phyloP scores from a whole-genome alignment of 768 basidiomycete species.

The Tephrocybe sp. region DNA sequence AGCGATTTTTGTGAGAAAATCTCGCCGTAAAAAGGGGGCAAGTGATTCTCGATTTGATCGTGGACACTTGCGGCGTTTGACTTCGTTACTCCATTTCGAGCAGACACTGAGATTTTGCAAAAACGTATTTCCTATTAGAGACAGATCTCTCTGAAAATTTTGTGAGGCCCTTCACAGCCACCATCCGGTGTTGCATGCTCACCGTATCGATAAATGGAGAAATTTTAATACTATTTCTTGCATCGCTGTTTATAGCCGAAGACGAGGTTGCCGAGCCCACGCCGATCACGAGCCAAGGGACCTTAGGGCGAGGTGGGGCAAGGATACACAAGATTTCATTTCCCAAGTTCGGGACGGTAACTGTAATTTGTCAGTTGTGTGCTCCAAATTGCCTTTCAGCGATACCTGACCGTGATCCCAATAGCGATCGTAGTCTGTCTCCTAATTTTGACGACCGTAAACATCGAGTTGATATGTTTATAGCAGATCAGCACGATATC shows the following conservation, averaged over 20 bases:
- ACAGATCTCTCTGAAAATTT: conserved; percentile 12
- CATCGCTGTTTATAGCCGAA: conserved; percentile 8
- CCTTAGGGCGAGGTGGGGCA: too few species aligned
- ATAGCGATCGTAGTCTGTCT: too few species aligned
- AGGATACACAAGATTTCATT: conserved; percentile 3
- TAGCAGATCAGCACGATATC: background rate
- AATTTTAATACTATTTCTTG: conserved; percentile 4
- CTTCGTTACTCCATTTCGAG: conserved; percentile 25
- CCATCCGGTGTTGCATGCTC: conserved; percentile 17
- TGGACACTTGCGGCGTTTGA: conserved; percentile 31
- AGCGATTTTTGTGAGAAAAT: background rate
- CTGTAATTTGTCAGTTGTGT: too few species aligned
- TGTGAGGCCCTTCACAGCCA: conserved; percentile 14
- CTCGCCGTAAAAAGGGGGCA: conserved; percentile 6
- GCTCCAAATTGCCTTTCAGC: too few species aligned
- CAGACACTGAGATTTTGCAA: conserved; percentile 2
- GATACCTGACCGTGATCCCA: background rate
- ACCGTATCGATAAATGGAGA: conserved; percentile 25
- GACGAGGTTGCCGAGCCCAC: conserved; percentile 18
- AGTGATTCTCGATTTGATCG: conserved; percentile 9
- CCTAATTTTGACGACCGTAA: background rate
- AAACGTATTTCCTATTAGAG: background rate
- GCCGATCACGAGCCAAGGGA: conserved; percentile 11
- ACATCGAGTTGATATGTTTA: background rate
- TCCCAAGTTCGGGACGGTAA: conserved; percentile 8